These are phyloP conservation scores for Tetracladium setigerum DNA, from an alignment of 495 filamentous ascomycete genomes.

Conservation along the genomic window DNA sequence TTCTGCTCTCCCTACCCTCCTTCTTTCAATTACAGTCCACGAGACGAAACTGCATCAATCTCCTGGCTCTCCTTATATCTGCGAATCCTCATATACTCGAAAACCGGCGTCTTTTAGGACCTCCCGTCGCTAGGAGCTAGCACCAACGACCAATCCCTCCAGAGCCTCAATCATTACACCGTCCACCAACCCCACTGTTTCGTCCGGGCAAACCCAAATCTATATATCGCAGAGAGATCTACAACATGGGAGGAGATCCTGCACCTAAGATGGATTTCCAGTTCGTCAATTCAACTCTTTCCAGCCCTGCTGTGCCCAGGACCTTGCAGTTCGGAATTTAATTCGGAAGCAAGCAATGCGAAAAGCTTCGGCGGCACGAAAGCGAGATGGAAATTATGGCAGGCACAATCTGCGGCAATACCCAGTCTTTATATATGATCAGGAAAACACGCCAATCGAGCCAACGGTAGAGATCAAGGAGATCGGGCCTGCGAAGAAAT, in stretches of 20 bases:
- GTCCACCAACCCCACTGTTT: too few relatives aligned
- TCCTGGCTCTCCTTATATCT: too few relatives aligned
- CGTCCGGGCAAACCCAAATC: too few relatives aligned
- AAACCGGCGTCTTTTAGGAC: too few relatives aligned
- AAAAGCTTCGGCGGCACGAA: slow-evolving; percentile 24
- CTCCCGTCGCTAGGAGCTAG: too few relatives aligned
- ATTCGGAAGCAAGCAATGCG: slow-evolving; percentile 34
- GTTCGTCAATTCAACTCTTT: slow-evolving; percentile 22
- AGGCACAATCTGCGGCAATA: slow-evolving; percentile 26
- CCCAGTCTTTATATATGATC: slow-evolving; percentile 17
- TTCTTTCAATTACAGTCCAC: too few relatives aligned
- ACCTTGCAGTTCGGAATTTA: slow-evolving; percentile 17
- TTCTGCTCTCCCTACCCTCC: too few relatives aligned
- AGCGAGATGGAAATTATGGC: slow-evolving; percentile 21
- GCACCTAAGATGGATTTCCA: slow-evolving; percentile 13
- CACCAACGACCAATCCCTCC: too few relatives aligned
- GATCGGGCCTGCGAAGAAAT: neutral
- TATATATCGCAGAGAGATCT: too few relatives aligned
- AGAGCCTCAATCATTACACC: too few relatives aligned
- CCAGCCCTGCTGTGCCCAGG: slow-evolving; percentile 19
- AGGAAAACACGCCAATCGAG: neutral
- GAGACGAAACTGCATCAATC: too few relatives aligned
- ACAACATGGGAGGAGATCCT: neutral
- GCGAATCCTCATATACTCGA: too few relatives aligned
- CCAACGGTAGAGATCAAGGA: neutral